phyloP scores from a whole-genome alignment of 1,139 yeast species.

The Taphrina confusa region DNA sequence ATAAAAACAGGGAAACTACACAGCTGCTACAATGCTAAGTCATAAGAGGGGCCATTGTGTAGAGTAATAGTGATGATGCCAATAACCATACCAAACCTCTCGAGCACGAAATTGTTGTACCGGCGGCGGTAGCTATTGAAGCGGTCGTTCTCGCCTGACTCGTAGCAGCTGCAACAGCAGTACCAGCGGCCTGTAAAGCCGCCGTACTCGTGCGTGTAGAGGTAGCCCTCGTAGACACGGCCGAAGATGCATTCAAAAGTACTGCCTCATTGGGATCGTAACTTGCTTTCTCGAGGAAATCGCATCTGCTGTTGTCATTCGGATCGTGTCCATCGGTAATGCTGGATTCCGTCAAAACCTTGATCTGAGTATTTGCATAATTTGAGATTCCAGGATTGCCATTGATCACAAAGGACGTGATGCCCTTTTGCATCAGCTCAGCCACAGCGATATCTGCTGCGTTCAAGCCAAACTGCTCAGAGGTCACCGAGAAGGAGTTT shows the following conservation, averaged over 20 bases:
- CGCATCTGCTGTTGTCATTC: conserved; percentile 9
- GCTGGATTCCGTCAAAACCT: background rate
- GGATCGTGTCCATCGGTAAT: background rate
- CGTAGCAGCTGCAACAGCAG: too few species aligned
- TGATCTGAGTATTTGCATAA: background rate
- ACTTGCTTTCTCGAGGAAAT: background rate
- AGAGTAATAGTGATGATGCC: too few species aligned
- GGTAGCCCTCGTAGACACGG: too few species aligned
- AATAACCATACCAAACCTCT: too few species aligned
- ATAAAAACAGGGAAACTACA: too few species aligned
- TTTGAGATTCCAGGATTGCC: background rate
- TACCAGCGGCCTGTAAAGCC: too few species aligned
- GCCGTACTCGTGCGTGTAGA: too few species aligned
- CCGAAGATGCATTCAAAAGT: background rate
- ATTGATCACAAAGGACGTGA: background rate
- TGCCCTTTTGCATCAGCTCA: background rate
- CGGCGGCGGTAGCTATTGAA: too few species aligned
- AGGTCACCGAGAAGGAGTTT: background rate
- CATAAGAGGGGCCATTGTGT: too few species aligned
- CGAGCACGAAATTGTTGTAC: too few species aligned
- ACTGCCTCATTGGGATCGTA: background rate
- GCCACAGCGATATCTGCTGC: conserved; percentile 1
- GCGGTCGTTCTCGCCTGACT: too few species aligned
- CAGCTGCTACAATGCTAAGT: too few species aligned
- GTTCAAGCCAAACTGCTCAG: background rate